phyloP scores from a whole-genome alignment of 2,329 filamentous ascomycete genomes.

The Golovinomyces cichoracearum region DNA sequence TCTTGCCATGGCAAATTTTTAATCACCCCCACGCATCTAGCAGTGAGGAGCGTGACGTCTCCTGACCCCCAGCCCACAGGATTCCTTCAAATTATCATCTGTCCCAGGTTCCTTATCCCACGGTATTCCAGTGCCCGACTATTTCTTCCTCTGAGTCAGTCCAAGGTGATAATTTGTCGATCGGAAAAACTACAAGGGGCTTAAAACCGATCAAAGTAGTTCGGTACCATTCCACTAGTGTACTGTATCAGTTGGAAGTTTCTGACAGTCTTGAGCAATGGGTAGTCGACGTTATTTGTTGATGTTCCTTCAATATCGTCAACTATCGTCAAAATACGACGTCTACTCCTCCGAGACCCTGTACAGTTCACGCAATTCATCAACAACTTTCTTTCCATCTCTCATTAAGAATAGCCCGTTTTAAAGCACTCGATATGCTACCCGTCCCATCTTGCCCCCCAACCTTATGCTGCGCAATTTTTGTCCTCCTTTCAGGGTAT shows the following conservation, averaged over 20 bases:
- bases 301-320: background rate
- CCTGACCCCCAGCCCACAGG: background rate
- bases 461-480: background rate
- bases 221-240: background rate
- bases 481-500: background rate
- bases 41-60: background rate
- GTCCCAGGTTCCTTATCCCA: too few species aligned
- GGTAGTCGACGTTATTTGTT: background rate
- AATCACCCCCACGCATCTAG: background rate
- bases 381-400: background rate
- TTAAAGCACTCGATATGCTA: background rate
- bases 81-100: too few species aligned
- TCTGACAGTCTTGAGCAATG: background rate
- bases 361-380: background rate
- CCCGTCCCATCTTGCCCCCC: background rate
- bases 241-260: background rate
- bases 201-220: background rate
- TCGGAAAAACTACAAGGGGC: background rate
- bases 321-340: background rate
- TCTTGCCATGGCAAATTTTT: too few species aligned
- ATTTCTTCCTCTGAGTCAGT: background rate
- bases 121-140: background rate
- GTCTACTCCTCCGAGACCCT: background rate
- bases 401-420: background rate
- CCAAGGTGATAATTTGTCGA: background rate